Evolutionary conservation across 2,329 filamentous ascomycete genomes (phyloP).

Genomic region (Periglandula ipomoeae): DNA sequence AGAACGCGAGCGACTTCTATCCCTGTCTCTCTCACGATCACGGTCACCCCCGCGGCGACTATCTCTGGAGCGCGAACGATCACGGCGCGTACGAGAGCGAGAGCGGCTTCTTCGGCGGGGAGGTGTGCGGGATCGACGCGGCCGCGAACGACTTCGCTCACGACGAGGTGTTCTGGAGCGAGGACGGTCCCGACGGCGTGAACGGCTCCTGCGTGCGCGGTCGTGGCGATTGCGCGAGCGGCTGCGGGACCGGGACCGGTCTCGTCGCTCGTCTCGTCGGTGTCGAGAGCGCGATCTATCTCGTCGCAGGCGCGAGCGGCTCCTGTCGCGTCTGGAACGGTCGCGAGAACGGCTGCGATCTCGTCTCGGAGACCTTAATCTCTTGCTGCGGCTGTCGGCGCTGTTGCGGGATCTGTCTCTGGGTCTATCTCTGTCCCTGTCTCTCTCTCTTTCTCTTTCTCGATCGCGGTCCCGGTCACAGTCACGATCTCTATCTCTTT

Average conservation of each 20-base stretch:
- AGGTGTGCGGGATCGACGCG: conserved; percentile 11
- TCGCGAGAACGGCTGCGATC: conserved; percentile 24
- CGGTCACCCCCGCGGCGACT: conserved; percentile 13
- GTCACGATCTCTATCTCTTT: not conserved
- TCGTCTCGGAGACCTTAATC: conserved; percentile 29
- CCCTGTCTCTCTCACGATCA: conserved; percentile 15
- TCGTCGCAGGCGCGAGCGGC: conserved; percentile 25
- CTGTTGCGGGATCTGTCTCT: conserved; percentile 21
- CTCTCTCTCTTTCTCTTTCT: not conserved
- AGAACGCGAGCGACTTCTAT: conserved; percentile 36
- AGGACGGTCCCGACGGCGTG: conserved; percentile 22
- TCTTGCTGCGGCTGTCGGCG: conserved; percentile 23
- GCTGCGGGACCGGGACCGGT: conserved; percentile 16
- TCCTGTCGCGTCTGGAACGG: conserved; percentile 26
- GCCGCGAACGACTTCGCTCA: conserved; percentile 17
- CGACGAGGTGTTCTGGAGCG: conserved; percentile 23
- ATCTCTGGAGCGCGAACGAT: conserved; percentile 15
- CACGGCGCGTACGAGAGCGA: conserved; percentile 11
- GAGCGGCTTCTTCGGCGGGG: no score
- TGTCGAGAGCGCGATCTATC: conserved; percentile 32
- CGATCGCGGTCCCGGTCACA: not conserved
- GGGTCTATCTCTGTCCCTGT: conserved; percentile 4
- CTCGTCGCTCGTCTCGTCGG: conserved; percentile 21
- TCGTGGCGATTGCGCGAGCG: conserved; percentile 25
- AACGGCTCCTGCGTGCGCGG: conserved; percentile 26